phyloP scores from a whole-genome alignment of 2,329 filamentous ascomycete genomes.

The Claviceps africana region DNA sequence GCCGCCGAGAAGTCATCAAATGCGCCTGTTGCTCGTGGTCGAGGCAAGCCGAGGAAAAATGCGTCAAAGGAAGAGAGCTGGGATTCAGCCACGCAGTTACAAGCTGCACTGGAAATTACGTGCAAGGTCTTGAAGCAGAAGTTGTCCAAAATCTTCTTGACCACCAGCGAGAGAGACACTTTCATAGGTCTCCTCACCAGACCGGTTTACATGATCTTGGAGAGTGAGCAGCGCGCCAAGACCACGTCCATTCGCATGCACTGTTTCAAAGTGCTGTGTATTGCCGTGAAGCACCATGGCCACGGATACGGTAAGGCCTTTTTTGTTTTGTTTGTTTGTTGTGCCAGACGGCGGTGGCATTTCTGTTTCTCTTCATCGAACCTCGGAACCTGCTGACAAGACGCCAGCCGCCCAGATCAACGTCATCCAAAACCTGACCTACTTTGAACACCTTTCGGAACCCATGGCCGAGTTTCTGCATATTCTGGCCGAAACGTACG shows the following conservation, averaged over 20 bases:
- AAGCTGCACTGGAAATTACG: conserved; percentile 83
- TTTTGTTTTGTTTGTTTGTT: conserved; percentile 1
- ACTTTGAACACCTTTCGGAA: conserved; percentile 97
- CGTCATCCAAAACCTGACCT: conserved; percentile 92
- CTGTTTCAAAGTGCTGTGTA: conserved; percentile 90
- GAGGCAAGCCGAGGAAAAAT: conserved; percentile 67
- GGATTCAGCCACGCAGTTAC: conserved; percentile 81
- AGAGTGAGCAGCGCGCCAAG: conserved; percentile 88
- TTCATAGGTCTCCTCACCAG: conserved; percentile 86
- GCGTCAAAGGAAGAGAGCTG: conserved; percentile 66
- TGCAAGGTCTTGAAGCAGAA: conserved; percentile 91
- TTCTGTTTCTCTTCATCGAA: too few relatives aligned
- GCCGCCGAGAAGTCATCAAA: conserved; percentile 72
- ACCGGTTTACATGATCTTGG: conserved; percentile 83
- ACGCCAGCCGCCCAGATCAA: conserved; percentile 77
- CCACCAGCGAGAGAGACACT: conserved; percentile 89
- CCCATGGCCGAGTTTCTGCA: conserved; percentile 98
- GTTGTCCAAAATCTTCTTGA: conserved; percentile 83
- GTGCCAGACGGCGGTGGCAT: too few relatives aligned
- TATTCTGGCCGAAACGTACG: conserved; percentile 91
- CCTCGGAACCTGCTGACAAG: conserved; percentile 13
- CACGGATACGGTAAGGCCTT: conserved; percentile 68
- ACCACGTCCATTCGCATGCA: conserved; percentile 85
- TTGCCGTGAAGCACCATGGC: conserved; percentile 93
- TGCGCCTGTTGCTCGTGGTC: conserved; percentile 53